Evolutionary conservation across 345 rosid species (phyloP), one percentile per base, ranked within the genome.

Genomic region (Salix brachista): DNA sequence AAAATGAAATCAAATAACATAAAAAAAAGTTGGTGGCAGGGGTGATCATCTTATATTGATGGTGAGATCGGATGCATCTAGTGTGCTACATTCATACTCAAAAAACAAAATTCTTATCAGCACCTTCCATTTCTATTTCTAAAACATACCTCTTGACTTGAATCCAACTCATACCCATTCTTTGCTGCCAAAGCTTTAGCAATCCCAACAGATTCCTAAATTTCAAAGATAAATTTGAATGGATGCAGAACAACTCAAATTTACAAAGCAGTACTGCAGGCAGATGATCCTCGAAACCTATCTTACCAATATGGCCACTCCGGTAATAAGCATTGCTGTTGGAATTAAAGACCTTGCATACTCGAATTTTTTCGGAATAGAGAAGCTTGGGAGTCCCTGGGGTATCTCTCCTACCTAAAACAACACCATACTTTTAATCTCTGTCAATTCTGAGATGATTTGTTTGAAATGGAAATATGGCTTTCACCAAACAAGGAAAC

Each of bases 101-200:
- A 58, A 10, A 42, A n/a, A 42, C 14, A 42, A 42, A 42, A 42
- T 11, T 13, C 46, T 42, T 42, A 11, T 42, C 13, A 2, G 34
- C 71, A 52, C 3, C 65, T 56, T 69, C 25, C 50, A 46, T 46
- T 42, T 42, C 46, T 42, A 11, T 42, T 42, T 68, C 60, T 68
- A 39, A 39, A 79, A 52, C 74, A 52, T 86, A 91, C 98, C 97
- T 96, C 98, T 80, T 90, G 95, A 88, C 90, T 96, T 74, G 99
- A 91, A 82, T 96, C 98, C 86, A 96, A 79, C 85, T 96, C 98
- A 68, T 96, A 96, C 71, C 98, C 95, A 73, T 94, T 94, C 85
- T 91, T 96, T 32, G 98, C 97, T 67, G 99, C 99, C 83, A 96
- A 88, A 70, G 98, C 98, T 91, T 96, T 96, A 79, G 99, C 98